Percentiles rank a stretch among this genome's conserved stretches.
phyloP scores from a whole-genome alignment of 805 yeast genomes.

The Candida sithepensis region DNA sequence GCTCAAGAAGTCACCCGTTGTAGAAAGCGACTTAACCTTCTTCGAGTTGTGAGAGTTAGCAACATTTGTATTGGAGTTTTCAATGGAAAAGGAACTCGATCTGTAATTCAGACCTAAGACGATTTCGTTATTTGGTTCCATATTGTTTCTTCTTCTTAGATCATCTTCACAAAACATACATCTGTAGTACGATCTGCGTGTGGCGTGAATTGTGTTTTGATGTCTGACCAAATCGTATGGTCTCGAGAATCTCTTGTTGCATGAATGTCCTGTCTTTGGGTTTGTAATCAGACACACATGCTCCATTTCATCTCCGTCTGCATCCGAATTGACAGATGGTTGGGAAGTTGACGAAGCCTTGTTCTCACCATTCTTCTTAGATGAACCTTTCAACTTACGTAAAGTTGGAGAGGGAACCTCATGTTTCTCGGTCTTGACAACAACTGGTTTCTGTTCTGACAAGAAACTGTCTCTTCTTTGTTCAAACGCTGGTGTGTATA shows the following conservation, averaged over 20 bases:
- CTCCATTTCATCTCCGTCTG: conserved; percentile 24
- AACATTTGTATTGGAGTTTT: conserved; percentile 28
- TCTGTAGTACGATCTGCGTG: conserved; percentile 77
- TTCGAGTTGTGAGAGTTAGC: conserved; percentile 33
- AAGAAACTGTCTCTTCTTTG: conserved; percentile 25
- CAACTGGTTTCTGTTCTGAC: conserved; percentile 17
- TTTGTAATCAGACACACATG: conserved; percentile 59
- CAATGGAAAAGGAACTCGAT: conserved; percentile 22
- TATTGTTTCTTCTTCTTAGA: conserved; percentile 40
- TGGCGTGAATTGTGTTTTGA: conserved; percentile 93
- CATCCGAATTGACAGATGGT: conserved; percentile 6
- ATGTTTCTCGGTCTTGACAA: conserved; percentile 9
- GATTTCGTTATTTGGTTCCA: conserved; percentile 46
- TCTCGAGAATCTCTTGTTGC: conserved; percentile 81
- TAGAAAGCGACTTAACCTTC: conserved; percentile 33
- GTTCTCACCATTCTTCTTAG: conserved; percentile 4
- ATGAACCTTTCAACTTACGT: conserved; percentile 18
- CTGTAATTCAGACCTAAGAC: conserved; percentile 29
- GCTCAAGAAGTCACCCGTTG: conserved; percentile 27
- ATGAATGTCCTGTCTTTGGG: conserved; percentile 59
- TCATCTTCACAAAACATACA: conserved; percentile 83
- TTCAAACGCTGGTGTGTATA: conserved; percentile 29
- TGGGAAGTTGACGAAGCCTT: conserved; percentile 1
- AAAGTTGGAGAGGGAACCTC: conserved; percentile 19
- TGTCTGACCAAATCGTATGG: conserved; percentile 94